Evolutionary conservation across 805 yeast species (phyloP), one percentile per base, ranked within the genome.

Genomic region (Wickerhamiella australiensis): DNA sequence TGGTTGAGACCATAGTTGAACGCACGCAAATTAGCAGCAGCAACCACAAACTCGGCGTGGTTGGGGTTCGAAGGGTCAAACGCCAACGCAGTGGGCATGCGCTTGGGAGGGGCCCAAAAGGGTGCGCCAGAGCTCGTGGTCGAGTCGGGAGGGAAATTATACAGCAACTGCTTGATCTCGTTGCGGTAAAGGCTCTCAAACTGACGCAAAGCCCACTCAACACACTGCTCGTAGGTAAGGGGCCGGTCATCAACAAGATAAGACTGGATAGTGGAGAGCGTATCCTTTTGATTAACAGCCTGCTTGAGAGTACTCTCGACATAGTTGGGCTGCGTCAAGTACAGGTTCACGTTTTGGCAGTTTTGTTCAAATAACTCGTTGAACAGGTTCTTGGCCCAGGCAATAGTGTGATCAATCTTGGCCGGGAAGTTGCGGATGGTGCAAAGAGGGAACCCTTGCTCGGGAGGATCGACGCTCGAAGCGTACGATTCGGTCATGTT

Each of bases 381-480:
- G 75, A 92, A 92, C 62, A 86, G 73, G 17, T 87, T 80, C 69
- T 94, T 94, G 13, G 97, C 95, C 99, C 99, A 92, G 5, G 98
- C 97, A 68, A 92, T 92, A 1, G 99, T 92, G 64, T 92, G 99
- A 65, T 92, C 99, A 60, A 92, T 92, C 68, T 90, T 90, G 68
- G 87, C 85, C 51, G 99, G 99, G 81, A 92, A 92, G 3, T 95
- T 85, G 68, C 97, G 80, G 63, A 92, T 74, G 2, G 99, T 92
- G 75, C 99, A 92, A 61, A 92, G 74, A 27, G 99, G 99, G 61
- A 92, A 88, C 3, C 95, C 80, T 68, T 87, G 87, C 71, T 92
- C 99, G 35, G 99, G 99, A 41, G 99, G 98, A 68, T 92, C 99
- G 65, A 86, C 94, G 11, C 95, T 85, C 1, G 96, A 84, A 2